Base-by-base conservation (phyloP, 2,329 filamentous ascomycete species). In the Clarireedia hainanense region DNA sequence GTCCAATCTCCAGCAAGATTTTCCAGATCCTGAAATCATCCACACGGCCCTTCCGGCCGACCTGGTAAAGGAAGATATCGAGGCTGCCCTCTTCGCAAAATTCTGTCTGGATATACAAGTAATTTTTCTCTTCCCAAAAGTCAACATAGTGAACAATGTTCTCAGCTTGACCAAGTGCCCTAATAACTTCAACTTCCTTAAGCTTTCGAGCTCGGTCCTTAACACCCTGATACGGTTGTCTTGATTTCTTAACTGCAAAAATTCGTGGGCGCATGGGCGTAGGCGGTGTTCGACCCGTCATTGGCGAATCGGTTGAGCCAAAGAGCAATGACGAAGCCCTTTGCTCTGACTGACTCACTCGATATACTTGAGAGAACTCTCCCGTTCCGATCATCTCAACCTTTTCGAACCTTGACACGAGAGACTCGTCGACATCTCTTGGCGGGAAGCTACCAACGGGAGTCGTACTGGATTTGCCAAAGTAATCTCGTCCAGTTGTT, bases 1-100 rank as follows among this genome's bases (percentile, higher is more conserved):
- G 75, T 65, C 85, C 81, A 57, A 96, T 73, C 70, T 99, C 94
- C 43, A 96, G 80, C 64, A 97, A 75, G 57, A 97, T 92, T 75
- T 99, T 99, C 90, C 94, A 99, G 71, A 97, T 96, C 59, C 94
- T 83, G 73, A 99, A 99, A 70, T 97, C 94, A 71, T 99, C 94
- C 62, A 99, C 74, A 64, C 92, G 83, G 47, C 90, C 91, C 68
- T 88, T 90, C 59, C 86, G 80, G 24, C 94, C 94, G 58, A 90
- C 83, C 57, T 87, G 82, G n/a, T 83, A 80, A 30, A 99, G 78
- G 68, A 97, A 99, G 15, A 84, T 80, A 68, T 95, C 88, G 45
- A 99, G 75, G 58, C 89, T 95, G 15, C 94, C 94, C 69, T 96
- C 90, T 69, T 96, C 91, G 67, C 94, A 99, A 69, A 86, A 97